A percentile compares a stretch with the other conserved stretches of the same genome.
These are phyloP conservation scores for Epichloe elymi DNA, from an alignment of 2,329 filamentous ascomycete species.

Conservation along the genomic window DNA sequence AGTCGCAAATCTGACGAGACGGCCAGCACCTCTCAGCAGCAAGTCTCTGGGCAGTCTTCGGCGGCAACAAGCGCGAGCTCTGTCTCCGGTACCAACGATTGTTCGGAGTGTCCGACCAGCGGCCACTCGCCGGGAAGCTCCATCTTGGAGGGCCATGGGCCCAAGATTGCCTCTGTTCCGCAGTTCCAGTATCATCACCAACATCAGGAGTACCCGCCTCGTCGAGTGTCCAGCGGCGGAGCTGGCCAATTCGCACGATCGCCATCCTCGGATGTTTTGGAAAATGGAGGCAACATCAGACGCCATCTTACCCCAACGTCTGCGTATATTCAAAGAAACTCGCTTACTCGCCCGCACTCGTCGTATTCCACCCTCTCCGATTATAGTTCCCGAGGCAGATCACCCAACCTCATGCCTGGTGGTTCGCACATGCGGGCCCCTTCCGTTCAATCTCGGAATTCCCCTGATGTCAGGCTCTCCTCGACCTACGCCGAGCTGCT, in stretches of 20 bases:
- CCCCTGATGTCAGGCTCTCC: constrained; percentile 41
- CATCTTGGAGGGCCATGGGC: constrained; percentile 30
- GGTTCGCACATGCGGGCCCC: constrained; percentile 32
- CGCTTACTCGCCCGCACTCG: constrained; percentile 58
- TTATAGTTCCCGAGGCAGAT: constrained; percentile 48
- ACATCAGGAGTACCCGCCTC: constrained; percentile 28
- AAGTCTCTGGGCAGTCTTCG: constrained; percentile 36
- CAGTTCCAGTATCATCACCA: constrained; percentile 53
- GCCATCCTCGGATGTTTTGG: constrained; percentile 38
- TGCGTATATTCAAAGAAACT: constrained; percentile 39
- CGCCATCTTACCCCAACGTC: constrained; percentile 51
- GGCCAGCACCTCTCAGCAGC: constrained; percentile 34
- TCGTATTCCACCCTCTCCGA: constrained; percentile 67
- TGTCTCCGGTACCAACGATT: constrained; percentile 36
- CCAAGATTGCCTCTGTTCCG: constrained; percentile 33
- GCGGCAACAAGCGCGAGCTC: constrained; percentile 44
- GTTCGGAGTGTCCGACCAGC: constrained; percentile 29
- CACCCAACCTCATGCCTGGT: constrained; percentile 33
- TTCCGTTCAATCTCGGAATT: constrained; percentile 38
- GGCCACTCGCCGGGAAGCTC: constrained; percentile 38
- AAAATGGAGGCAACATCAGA: constrained; percentile 37
- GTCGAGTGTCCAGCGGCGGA: constrained; percentile 29
- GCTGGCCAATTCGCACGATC: constrained; percentile 18
- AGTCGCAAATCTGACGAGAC: constrained; percentile 42
- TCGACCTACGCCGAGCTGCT: constrained; percentile 47